Evolutionary conservation across 2,329 filamentous ascomycete genomes (phyloP), one percentile per base, ranked within the genome.

Genomic region (Pestalotiopsis sp.): DNA sequence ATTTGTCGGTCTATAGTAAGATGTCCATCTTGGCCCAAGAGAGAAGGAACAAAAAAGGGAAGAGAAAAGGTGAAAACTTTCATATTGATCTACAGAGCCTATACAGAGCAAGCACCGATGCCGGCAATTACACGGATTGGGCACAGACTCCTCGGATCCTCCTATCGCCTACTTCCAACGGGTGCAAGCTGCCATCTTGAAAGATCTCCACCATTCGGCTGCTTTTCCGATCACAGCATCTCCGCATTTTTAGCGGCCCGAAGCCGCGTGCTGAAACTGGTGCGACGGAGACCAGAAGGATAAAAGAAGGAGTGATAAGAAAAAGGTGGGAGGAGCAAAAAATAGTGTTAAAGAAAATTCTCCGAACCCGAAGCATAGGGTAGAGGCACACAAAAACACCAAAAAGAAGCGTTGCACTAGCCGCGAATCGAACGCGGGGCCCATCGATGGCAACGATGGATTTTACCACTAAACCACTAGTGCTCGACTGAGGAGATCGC

Each of bases 401-500:
- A 39, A 62, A 62, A 62, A 62, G 20, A 39, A 23, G 41, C 1
- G 3, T 49, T 70, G 68, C 68, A 70, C 66, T 70, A 80, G 77
- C 80, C 80, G 79, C 75, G 81, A 82, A 82, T 82, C 80, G 80
- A 82, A 82, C 81, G 75, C 80, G 81, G 81, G 81, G 81, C 82
- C 81, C 82, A 82, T 84, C 82, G 82, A 84, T 84, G 82, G 82
- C 82, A 84, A 84, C 82, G 82, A 84, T 82, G 81, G 81, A 84
- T 84, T 84, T 83, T 84, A 84, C 82, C 82, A 83, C 82, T 84
- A 84, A 84, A 84, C 82, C 82, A 84, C 81, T 82, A 76, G 20
- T 23, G 20, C 20, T 23, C 20, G 20, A 23, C 20, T 23, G 20
- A 23, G 20, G 20, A 23, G 20, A 23, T 23, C 20, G 20, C 20